Base-by-base conservation (phyloP, 345 rosid species). In the Kernera saxatilis region DNA sequence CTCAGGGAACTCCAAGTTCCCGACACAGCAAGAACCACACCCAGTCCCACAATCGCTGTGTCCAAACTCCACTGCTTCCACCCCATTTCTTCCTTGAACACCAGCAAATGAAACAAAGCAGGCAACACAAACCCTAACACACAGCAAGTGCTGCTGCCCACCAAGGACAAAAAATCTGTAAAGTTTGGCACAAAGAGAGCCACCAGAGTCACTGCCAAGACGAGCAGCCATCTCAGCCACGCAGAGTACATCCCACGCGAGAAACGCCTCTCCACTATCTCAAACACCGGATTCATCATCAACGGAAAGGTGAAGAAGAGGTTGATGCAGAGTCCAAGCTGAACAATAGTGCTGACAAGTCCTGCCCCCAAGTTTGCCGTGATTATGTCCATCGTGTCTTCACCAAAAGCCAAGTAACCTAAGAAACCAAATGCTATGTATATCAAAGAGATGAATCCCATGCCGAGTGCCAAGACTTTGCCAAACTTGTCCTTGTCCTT, bases 251-350 rank as follows among this genome's bases (percentile, higher is more conserved):
- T 75, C 49, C 92, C 97, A 18, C 75, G 56, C 53, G 83, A 64
- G 58, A 85, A 78, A 22, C 91, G 83, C 78, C 97, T 80, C 85
- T 93, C 96, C 18, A 87, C 78, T 2, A 88, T 86, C 84, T 91
- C 97, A 67, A 87, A 91, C 8, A 93, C 96, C 0, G 97, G 97
- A 65, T 91, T 77, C 97, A 93, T 91, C 96, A 91, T 88, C 82
- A 93, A 66, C 0, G 96, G 98, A 78, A 93, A 93, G 25, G 97
- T 86, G 76, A 93, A 93, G 68, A 91, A 91, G 29, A 93, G 86
- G 78, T 91, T 88, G 22, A 89, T 55, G 67, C 94, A 93, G 0
- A 93, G 85, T 15, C 97, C 97, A n/a, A 87, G 69, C 50, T 89
- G 90, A 69, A 93, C 92, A 73, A 83, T 58, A 14, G 69, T 71